Percentiles rank a stretch among this genome's conserved stretches.
Conservation (phyloP, 1,139 yeast genomes). For the Kodamaea sp. region DNA sequence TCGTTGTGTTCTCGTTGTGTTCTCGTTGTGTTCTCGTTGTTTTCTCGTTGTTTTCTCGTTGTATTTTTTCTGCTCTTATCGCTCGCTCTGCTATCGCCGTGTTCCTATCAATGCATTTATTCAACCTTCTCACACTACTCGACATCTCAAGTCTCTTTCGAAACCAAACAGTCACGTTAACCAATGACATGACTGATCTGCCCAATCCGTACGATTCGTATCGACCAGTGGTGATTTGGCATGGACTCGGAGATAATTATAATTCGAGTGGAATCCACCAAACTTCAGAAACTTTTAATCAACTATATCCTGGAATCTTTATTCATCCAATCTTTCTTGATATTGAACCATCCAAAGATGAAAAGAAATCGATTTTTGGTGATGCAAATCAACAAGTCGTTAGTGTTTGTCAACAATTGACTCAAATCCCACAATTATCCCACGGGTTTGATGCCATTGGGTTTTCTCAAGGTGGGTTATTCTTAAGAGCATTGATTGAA, state of each 20-base stretch:
- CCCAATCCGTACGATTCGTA: neutral
- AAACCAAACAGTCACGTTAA: too few species aligned
- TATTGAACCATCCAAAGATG: constrained; percentile 49
- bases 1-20: too few species aligned
- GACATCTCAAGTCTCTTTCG: too few species aligned
- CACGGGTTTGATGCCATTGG: constrained; percentile 74
- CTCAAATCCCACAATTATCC: constrained; percentile 35
- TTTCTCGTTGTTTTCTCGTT: too few species aligned
- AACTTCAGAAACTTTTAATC: constrained; percentile 41
- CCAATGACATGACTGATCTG: too few species aligned
- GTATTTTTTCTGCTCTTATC: too few species aligned
- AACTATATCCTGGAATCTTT: constrained; percentile 47
- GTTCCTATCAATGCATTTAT: too few species aligned
- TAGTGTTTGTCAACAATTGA: constrained; percentile 41
- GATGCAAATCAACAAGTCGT: constrained; percentile 43
- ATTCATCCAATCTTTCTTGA: constrained; percentile 55
- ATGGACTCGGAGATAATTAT: constrained; percentile 77
- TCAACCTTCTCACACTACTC: too few species aligned
- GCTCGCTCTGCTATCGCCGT: too few species aligned
- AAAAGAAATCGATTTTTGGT: constrained; percentile 55
- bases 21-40: too few species aligned
- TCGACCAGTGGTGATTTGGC: constrained; percentile 73
- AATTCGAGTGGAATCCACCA: constrained; percentile 57
- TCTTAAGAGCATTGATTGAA: constrained; percentile 63
- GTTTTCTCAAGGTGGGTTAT: constrained; percentile 79